phyloP scores from a whole-genome alignment of 331 rosid genomes.

The Saraca asoca region DNA sequence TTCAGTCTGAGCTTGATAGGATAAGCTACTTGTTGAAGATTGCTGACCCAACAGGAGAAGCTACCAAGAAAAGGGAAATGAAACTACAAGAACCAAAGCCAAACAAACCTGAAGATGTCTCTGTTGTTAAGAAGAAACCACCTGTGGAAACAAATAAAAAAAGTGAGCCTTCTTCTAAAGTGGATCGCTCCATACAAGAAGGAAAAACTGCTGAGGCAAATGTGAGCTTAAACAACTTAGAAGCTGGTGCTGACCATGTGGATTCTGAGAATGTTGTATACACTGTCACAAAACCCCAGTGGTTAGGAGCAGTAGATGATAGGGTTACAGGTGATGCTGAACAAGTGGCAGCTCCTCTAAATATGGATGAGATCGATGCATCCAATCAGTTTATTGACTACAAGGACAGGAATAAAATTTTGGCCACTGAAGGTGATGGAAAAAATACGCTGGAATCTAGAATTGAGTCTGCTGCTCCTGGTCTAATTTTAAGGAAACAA shows the following conservation, averaged over 20 bases:
- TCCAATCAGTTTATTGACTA: constrained; percentile 77
- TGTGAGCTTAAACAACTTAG: constrained; percentile 42
- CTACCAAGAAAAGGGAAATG: constrained; percentile 77
- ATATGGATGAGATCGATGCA: constrained; percentile 43
- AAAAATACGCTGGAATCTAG: constrained; percentile 40
- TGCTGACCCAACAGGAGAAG: constrained; percentile 95
- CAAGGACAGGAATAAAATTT: constrained; percentile 73
- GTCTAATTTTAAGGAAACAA: constrained; percentile 84
- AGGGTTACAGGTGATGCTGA: constrained; percentile 49
- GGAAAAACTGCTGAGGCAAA: constrained; percentile 41
- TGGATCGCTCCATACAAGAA: constrained; percentile 38
- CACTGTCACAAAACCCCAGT: constrained; percentile 71
- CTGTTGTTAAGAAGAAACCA: constrained; percentile 44
- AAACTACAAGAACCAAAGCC: constrained; percentile 52
- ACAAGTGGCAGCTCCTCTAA: constrained; percentile 37
- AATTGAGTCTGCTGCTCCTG: constrained; percentile 82
- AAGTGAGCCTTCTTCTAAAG: constrained; percentile 39
- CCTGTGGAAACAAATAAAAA: constrained; percentile 40
- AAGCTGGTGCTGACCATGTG: constrained; percentile 41
- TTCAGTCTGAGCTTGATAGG: constrained; percentile 84
- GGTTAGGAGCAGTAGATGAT: constrained; percentile 84
- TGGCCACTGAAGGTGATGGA: constrained; percentile 41
- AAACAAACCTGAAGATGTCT: constrained; percentile 37
- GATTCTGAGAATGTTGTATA: constrained; percentile 53
- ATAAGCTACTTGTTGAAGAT: constrained; percentile 78